A percentile compares a stretch with the other conserved stretches of the same genome.
These are phyloP conservation scores for Takashimella koratensis DNA, from an alignment of 1,284 basidiomycete genomes.

Conservation along the genomic window DNA sequence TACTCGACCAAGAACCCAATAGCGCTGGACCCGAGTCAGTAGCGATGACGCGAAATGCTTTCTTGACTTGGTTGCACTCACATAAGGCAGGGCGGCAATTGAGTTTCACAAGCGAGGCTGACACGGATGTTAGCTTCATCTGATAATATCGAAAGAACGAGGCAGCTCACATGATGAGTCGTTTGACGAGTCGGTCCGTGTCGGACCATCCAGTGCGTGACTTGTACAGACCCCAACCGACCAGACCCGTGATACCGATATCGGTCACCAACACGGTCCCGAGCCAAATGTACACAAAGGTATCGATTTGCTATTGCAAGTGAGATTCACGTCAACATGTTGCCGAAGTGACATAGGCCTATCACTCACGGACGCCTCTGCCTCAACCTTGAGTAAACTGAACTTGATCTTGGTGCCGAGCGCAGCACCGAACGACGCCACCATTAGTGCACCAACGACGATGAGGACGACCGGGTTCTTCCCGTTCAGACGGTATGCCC, in stretches of 20 bases:
- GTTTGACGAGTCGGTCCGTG: slow-evolving; percentile 23
- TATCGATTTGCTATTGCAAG: slow-evolving; percentile 1
- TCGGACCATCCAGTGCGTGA: slow-evolving; percentile 28
- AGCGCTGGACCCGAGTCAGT: too few relatives aligned
- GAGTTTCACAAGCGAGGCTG: neutral
- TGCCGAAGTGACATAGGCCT: too few relatives aligned
- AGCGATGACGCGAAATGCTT: too few relatives aligned
- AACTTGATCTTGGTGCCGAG: slow-evolving; percentile 3
- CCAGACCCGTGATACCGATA: slow-evolving; percentile 10
- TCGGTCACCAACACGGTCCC: slow-evolving; percentile 4
- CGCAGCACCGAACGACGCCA: slow-evolving; percentile 5
- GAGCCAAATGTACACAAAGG: neutral
- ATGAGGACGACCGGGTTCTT: slow-evolving; percentile 5
- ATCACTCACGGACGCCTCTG: slow-evolving; percentile 9
- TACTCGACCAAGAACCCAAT: neutral
- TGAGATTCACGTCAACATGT: too few relatives aligned
- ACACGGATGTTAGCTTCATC: neutral
- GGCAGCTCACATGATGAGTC: neutral
- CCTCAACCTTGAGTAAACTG: slow-evolving; percentile 2
- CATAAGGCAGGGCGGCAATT: neutral
- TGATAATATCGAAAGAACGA: neutral
- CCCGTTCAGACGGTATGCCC: slow-evolving; percentile 12
- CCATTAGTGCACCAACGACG: slow-evolving; percentile 7
- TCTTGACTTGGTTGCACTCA: too few relatives aligned
- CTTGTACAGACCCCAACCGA: slow-evolving; percentile 22